Conservation (phyloP, 352 stramenopile species). For the Phytophthora cryptogea region DNA sequence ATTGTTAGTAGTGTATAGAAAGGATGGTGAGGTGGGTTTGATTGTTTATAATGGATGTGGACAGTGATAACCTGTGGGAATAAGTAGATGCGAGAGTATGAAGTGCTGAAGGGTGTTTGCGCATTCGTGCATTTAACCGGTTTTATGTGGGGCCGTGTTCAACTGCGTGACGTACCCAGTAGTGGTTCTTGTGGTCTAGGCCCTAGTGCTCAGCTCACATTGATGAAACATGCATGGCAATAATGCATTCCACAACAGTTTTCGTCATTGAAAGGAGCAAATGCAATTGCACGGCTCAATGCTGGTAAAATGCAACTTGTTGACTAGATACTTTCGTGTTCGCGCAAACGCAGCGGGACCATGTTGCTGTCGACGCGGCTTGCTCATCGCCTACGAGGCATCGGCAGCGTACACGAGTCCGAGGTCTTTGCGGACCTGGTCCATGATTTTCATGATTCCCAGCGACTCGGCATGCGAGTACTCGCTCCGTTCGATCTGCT, state of each 20-base stretch:
- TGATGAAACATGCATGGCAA: too few species aligned
- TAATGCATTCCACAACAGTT: too few species aligned
- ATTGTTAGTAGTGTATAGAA: neutral
- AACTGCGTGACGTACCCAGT: too few species aligned
- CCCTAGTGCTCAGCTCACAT: too few species aligned
- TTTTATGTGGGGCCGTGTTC: conserved; percentile 11
- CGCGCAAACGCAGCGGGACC: neutral
- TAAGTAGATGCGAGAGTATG: neutral
- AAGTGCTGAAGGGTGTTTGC: conserved; percentile 11
- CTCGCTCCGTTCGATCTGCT: conserved; percentile 38
- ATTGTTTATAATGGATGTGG: neutral
- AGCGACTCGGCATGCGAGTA: conserved; percentile 60
- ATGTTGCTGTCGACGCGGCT: too few species aligned
- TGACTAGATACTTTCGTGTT: neutral
- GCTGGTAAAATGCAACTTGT: neutral
- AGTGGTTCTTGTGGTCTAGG: conserved; percentile 14
- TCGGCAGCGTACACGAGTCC: conserved; percentile 42
- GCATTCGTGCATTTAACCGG: conserved; percentile 2
- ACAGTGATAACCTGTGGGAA: neutral
- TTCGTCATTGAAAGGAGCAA: neutral
- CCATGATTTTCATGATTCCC: conserved; percentile 56
- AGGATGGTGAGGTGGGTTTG: neutral
- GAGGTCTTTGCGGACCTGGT: conserved; percentile 55
- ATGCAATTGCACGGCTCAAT: neutral
- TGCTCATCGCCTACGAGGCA: neutral